phyloP scores from a whole-genome alignment of 1,284 basidiomycete species.

The Rhizoctonia solani region DNA sequence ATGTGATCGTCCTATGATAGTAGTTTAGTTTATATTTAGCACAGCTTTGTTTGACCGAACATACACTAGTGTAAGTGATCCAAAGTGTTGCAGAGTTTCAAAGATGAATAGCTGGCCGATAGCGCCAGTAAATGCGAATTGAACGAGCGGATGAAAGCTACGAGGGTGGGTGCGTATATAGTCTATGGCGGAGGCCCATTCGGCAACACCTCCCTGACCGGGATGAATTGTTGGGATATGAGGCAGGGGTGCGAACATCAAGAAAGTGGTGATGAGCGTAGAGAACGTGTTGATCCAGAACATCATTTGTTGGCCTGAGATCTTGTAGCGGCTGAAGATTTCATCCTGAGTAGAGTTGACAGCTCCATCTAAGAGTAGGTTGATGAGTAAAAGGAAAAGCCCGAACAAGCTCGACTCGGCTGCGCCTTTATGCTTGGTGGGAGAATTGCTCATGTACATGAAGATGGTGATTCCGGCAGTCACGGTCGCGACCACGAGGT shows the following conservation, averaged over 20 bases:
- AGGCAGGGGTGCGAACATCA: constrained; percentile 71
- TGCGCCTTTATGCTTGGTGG: constrained; percentile 47
- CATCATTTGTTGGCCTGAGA: constrained; percentile 99
- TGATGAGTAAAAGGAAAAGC: constrained; percentile 75
- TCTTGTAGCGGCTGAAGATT: constrained; percentile 78
- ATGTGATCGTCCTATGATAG: constrained; percentile 81
- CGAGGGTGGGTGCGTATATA: constrained; percentile 83
- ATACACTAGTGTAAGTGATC: constrained; percentile 89
- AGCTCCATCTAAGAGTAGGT: constrained; percentile 89
- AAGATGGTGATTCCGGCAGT: constrained; percentile 93
- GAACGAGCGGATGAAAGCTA: constrained; percentile 74
- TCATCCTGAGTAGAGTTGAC: constrained; percentile 99
- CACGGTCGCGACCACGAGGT: constrained; percentile 89
- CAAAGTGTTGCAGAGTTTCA: constrained; percentile 95
- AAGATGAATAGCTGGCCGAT: constrained; percentile 98
- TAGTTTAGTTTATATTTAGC: constrained; percentile 16
- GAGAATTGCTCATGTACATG: constrained; percentile 80
- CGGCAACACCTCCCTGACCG: constrained; percentile 57
- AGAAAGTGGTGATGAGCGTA: constrained; percentile 65
- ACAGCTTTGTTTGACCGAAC: constrained; percentile 43
- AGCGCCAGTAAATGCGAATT: constrained; percentile 90
- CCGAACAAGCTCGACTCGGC: constrained; percentile 61
- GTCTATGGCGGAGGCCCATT: constrained; percentile 68
- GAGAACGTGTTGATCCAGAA: constrained; percentile 92
- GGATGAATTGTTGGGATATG: constrained; percentile 78